Conservation (phyloP, 805 yeast genomes). For the Wickerhamiella australiensis region DNA sequence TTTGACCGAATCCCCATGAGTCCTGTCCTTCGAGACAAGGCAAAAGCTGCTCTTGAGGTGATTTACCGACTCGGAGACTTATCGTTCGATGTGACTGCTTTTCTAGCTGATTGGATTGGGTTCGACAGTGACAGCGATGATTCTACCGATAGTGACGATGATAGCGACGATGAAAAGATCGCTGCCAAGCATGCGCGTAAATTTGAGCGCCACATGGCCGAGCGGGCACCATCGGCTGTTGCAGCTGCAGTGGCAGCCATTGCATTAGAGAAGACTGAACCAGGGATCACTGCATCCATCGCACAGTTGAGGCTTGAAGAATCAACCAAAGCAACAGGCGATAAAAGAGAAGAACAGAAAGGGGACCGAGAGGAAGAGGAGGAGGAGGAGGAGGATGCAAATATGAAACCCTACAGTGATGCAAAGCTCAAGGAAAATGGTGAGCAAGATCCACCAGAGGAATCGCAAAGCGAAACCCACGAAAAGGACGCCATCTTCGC, state of each 20-base stretch:
- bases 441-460: neutral
- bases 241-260: slow-evolving; percentile 2
- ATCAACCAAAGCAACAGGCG: too few species aligned
- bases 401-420: neutral
- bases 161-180: slow-evolving; percentile 12
- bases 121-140: slow-evolving; percentile 11
- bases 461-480: neutral
- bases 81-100: slow-evolving; percentile 9
- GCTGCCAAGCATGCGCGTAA: slow-evolving; percentile 8
- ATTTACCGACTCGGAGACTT: slow-evolving; percentile 14
- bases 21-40: slow-evolving; percentile 10
- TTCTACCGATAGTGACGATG: slow-evolving; percentile 9
- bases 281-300: slow-evolving; percentile 1
- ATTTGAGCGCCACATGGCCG: slow-evolving; percentile 8
- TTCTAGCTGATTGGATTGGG: slow-evolving; percentile 13
- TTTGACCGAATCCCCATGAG: slow-evolving; percentile 13
- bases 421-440: neutral
- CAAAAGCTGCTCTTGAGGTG: slow-evolving; percentile 12
- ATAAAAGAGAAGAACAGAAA: too few species aligned
- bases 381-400: neutral
- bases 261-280: slow-evolving; percentile 1
- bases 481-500: slow-evolving; percentile 9
- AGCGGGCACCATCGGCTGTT: slow-evolving; percentile 7
- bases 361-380: too few species aligned
- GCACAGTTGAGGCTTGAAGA: neutral